Evolutionary conservation across 2,329 filamentous ascomycete genomes (phyloP), one percentile per base, ranked within the genome.

Genomic region (Fusarium dimerum): DNA sequence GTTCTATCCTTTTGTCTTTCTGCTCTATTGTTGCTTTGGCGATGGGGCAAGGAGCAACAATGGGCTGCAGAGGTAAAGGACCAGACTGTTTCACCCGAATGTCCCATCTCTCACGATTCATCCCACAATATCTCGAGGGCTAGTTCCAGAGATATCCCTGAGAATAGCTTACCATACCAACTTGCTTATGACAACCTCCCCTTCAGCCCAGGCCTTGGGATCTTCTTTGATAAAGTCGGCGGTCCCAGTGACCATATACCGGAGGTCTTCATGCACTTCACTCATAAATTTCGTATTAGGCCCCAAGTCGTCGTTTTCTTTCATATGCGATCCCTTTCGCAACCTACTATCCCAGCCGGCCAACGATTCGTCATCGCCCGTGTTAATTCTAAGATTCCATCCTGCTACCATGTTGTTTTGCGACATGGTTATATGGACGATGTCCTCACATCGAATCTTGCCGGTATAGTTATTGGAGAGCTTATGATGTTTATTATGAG

Each of bases 201-300:
- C 26, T 72, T 71, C 0, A 79, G 82, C 48, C 76, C 74, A 52
- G 88, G 77, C 38, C 78, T 82, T 4, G 88, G 85, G 2, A 84
- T 91, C 51, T 91, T 89, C 74, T 90, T 91, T 67, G 88, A 91
- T 71, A 91, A 92, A 70, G 78, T 81, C 1, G 87, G 87, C 42
- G 43, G 43, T 39, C 10, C 29, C 10, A 18, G 45, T 13, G 32
- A 36, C 32, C 32, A 36, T 36, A 36, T 36, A 12, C 45, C 46
- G 18, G 32, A 36, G 7, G 39, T 42, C 11, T 90, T 89, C 67
- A 81, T 82, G 2, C 85, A 90, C 43, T 91, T 90, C 65, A 76
- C 89, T 8, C 79, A 77, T 45, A 90, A 90, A 64, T 85, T 91
- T 55, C 80, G 80, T 32, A 80, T 83, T 0, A 74, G 80, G 3